Evolutionary conservation across 164 flowering plant species (phyloP).

Genomic region (Nymphaea colorata): DNA sequence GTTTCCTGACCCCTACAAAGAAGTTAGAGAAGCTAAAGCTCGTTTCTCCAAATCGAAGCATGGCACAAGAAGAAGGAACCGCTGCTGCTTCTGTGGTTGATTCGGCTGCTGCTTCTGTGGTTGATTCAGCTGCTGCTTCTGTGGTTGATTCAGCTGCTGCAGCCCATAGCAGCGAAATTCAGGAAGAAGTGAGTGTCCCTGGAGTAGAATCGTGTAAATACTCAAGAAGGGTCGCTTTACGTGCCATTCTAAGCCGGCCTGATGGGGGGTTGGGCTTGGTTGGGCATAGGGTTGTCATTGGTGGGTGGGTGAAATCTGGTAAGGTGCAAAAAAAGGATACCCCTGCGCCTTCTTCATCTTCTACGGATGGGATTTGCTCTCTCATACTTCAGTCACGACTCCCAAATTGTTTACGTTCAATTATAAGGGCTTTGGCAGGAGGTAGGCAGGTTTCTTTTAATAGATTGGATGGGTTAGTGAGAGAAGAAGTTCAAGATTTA

Average conservation of each 20-base stretch:
- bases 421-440: slow-evolving; percentile 36
- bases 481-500: slow-evolving; percentile 25
- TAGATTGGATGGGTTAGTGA: not conserved
- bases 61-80: not conserved
- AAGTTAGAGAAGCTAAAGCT: not conserved
- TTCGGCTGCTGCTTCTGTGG: too few relatives aligned
- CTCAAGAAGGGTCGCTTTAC: slow-evolving; percentile 56
- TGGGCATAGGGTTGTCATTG: slow-evolving; percentile 57
- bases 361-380: slow-evolving; percentile 36
- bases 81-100: not conserved
- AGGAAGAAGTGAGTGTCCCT: slow-evolving; percentile 8
- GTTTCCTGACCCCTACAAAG: not conserved
- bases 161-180: not conserved
- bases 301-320: slow-evolving; percentile 89
- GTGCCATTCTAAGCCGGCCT: slow-evolving; percentile 29
- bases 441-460: not conserved
- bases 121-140: not conserved
- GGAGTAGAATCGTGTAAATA: slow-evolving; percentile 26
- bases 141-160: not conserved
- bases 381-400: slow-evolving; percentile 52
- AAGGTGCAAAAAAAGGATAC: slow-evolving; percentile 32
- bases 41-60: not conserved
- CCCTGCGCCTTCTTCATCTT: slow-evolving; percentile 1
- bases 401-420: slow-evolving; percentile 35
- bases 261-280: slow-evolving; percentile 49